Evolutionary conservation across 2,329 filamentous ascomycete species (phyloP).

Genomic region (Pestalotiopsis sp.): DNA sequence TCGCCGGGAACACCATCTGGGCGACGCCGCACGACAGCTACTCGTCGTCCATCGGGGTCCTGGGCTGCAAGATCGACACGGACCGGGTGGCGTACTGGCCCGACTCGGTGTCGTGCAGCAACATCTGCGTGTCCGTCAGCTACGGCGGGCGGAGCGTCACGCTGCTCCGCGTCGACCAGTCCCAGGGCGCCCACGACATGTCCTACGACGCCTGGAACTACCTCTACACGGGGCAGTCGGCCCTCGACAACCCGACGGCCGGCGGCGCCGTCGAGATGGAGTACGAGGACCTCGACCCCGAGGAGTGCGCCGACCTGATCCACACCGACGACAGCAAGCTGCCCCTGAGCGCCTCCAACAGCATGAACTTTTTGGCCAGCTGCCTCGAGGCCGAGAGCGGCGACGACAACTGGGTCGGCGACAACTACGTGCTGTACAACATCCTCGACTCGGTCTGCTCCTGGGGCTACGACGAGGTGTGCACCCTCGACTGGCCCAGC

Average conservation of each 20-base stretch:
- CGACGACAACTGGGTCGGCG: slow-evolving; percentile 49
- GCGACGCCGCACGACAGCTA: slow-evolving; percentile 59
- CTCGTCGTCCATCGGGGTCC: slow-evolving; percentile 59
- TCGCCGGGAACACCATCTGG: slow-evolving; percentile 31
- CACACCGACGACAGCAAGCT: slow-evolving; percentile 51
- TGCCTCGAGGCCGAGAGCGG: slow-evolving; percentile 39
- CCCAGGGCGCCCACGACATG: slow-evolving; percentile 59
- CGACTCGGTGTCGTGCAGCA: slow-evolving; percentile 51
- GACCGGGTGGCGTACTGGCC: slow-evolving; percentile 67
- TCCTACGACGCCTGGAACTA: slow-evolving; percentile 65
- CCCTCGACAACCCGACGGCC: slow-evolving; percentile 43
- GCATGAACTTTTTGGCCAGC: slow-evolving; percentile 54
- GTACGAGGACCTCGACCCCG: slow-evolving; percentile 49
- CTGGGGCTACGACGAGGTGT: slow-evolving; percentile 53
- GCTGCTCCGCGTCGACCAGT: slow-evolving; percentile 61
- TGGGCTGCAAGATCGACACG: slow-evolving; percentile 63
- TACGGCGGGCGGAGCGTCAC: slow-evolving; percentile 52
- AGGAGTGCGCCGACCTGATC: slow-evolving; percentile 53
- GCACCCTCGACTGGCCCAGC: slow-evolving; percentile 47
- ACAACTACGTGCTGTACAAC: slow-evolving; percentile 57
- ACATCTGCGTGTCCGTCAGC: slow-evolving; percentile 58
- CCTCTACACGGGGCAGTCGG: slow-evolving; percentile 52
- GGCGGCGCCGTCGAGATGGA: slow-evolving; percentile 56
- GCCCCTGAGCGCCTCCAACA: slow-evolving; percentile 57
- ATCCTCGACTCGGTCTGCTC: slow-evolving; percentile 53